A percentile compares a stretch with the other conserved stretches of the same genome.
These are phyloP conservation scores for Lichtheimia ramosa DNA, from an alignment of 371 early-diverging fungal genomes.

Conservation along the genomic window DNA sequence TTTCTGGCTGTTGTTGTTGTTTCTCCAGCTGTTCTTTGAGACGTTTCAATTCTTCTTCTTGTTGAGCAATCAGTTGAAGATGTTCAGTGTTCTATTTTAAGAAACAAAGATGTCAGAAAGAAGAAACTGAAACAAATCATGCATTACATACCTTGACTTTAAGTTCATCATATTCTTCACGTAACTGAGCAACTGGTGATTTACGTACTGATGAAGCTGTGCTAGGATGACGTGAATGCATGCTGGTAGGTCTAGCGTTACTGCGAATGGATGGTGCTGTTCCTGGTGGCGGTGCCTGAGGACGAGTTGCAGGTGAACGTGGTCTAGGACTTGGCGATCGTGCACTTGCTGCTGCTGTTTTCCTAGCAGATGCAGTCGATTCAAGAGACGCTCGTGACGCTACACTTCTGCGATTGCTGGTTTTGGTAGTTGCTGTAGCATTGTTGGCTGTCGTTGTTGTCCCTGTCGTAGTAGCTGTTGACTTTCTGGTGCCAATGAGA, in stretches of 20 bases:
- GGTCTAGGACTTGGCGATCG: constrained; percentile 14
- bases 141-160: constrained; percentile 26
- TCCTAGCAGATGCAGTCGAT: constrained; percentile 3
- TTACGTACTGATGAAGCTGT: constrained; percentile 24
- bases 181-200: constrained; percentile 34
- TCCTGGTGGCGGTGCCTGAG: constrained; percentile 9
- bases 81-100: constrained; percentile 40
- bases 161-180: constrained; percentile 28
- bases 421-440: constrained; percentile 1
- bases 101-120: neutral
- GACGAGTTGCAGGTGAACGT: constrained; percentile 12
- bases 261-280: constrained; percentile 12
- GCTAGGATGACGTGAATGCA: constrained; percentile 23
- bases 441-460: neutral
- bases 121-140: neutral
- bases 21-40: constrained; percentile 24
- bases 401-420: constrained; percentile 2
- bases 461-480: neutral
- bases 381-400: neutral
- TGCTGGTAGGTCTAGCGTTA: constrained; percentile 8
- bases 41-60: constrained; percentile 55
- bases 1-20: constrained; percentile 7
- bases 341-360: constrained; percentile 1
- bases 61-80: constrained; percentile 42
- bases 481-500: neutral